Percentiles rank a stretch among this genome's conserved stretches.
Conservation (phyloP, 148 eudicot genomes). For the Spergularia marina region DNA sequence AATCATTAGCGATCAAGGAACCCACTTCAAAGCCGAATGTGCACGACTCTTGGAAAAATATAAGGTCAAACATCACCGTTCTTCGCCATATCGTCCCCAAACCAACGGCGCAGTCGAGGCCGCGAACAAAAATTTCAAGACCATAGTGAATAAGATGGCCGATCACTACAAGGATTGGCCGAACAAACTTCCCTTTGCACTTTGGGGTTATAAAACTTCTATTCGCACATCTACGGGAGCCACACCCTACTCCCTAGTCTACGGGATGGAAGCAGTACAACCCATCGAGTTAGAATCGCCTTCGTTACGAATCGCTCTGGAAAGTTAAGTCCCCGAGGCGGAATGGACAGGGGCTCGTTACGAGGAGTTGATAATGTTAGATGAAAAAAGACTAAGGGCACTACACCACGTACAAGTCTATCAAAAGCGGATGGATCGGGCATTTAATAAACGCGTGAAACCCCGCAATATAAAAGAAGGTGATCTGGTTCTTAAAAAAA, state of each 20-base stretch:
- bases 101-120: neutral
- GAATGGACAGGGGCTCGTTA: too few relatives aligned
- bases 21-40: neutral
- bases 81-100: neutral
- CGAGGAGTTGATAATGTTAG: too few relatives aligned
- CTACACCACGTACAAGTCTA: too few relatives aligned
- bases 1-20: slow-evolving; percentile 1
- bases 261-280: neutral
- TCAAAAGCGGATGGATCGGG: too few relatives aligned
- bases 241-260: neutral
- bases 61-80: neutral
- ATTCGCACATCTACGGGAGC: neutral
- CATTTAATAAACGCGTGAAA: too few relatives aligned
- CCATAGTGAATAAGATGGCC: slow-evolving; percentile 2
- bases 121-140: neutral
- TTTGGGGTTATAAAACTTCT: slow-evolving; percentile 7
- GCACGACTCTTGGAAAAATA: neutral
- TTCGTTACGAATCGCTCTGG: neutral
- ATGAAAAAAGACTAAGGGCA: too few relatives aligned
- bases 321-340: too few relatives aligned
- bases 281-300: neutral
- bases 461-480: too few relatives aligned
- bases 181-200: neutral
- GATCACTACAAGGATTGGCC: neutral
- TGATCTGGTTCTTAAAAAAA: too few relatives aligned